phyloP scores from a whole-genome alignment of 352 stramenopile species.

The Globisporangium acanthophoron region DNA sequence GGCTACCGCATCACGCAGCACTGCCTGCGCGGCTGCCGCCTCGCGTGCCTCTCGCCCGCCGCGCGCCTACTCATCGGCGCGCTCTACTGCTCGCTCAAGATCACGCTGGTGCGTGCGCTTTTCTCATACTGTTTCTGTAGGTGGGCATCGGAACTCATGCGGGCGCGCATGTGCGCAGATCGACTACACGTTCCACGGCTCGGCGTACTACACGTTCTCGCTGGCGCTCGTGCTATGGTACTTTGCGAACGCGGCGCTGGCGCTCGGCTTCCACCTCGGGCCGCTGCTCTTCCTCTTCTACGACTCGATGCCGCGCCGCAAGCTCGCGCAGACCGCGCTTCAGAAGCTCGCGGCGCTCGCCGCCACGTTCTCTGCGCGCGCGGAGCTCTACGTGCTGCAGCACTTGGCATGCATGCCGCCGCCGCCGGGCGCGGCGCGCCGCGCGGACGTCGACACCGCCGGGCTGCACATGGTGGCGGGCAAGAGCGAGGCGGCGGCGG shows the following conservation, averaged over 20 bases:
- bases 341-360: slow-evolving; percentile 32
- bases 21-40: slow-evolving; percentile 58
- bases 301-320: slow-evolving; percentile 51
- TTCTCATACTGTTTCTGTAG: slow-evolving; percentile 2
- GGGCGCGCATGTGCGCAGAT: slow-evolving; percentile 25
- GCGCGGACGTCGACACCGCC: slow-evolving; percentile 3
- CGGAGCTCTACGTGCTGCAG: slow-evolving; percentile 53
- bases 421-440: slow-evolving; percentile 7
- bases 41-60: slow-evolving; percentile 54
- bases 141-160: too few species aligned
- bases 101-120: slow-evolving; percentile 42
- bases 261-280: slow-evolving; percentile 74
- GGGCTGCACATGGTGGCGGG: slow-evolving; percentile 17
- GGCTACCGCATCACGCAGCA: slow-evolving; percentile 80
- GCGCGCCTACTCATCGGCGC: slow-evolving; percentile 66
- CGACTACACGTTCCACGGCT: slow-evolving; percentile 76
- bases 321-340: slow-evolving; percentile 49
- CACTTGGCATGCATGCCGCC: slow-evolving; percentile 40
- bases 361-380: slow-evolving; percentile 30
- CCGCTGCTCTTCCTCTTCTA: slow-evolving; percentile 78
- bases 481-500: slow-evolving; percentile 16
- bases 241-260: slow-evolving; percentile 55
- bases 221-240: slow-evolving; percentile 64
- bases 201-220: slow-evolving; percentile 58
- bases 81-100: slow-evolving; percentile 72